Conservation (phyloP, 768 basidiomycete species). For the Amanita subjunquillea region DNA sequence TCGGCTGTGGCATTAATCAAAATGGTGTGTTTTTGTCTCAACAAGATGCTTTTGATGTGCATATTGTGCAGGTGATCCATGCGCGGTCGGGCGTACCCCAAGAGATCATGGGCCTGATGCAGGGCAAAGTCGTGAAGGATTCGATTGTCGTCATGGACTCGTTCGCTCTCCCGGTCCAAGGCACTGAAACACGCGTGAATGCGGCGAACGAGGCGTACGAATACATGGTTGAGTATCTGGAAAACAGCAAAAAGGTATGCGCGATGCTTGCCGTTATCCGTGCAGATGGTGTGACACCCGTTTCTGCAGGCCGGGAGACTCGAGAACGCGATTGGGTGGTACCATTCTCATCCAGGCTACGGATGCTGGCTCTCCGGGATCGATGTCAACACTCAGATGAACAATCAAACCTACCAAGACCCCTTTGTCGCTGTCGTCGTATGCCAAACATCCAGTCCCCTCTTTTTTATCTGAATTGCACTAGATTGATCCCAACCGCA, state of each 20-base stretch:
- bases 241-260: constrained; percentile 68
- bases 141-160: constrained; percentile 87
- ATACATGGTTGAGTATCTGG: constrained; percentile 94
- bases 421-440: constrained; percentile 97
- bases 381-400: constrained; percentile 94
- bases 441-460: constrained; percentile 18
- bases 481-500: constrained; percentile 96
- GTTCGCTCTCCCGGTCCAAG: constrained; percentile 94
- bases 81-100: constrained; percentile 95
- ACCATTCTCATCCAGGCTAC: constrained; percentile 97
- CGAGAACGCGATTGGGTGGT: constrained; percentile 94
- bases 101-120: constrained; percentile 99
- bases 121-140: constrained; percentile 82
- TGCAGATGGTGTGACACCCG: constrained; percentile 1
- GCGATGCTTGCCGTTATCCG: neutral
- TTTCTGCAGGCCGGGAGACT: constrained; percentile 59
- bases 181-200: constrained; percentile 96
- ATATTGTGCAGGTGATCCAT: constrained; percentile 73
- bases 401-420: constrained; percentile 90
- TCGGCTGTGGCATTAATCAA: constrained; percentile 93
- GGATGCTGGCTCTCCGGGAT: constrained; percentile 99
- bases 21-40: constrained; percentile 45
- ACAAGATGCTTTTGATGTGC: neutral
- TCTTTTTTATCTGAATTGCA: neutral
- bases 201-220: constrained; percentile 93